Base-by-base conservation (phyloP, 2,329 filamentous ascomycete species). In the Phaeosphaeria sp. region DNA sequence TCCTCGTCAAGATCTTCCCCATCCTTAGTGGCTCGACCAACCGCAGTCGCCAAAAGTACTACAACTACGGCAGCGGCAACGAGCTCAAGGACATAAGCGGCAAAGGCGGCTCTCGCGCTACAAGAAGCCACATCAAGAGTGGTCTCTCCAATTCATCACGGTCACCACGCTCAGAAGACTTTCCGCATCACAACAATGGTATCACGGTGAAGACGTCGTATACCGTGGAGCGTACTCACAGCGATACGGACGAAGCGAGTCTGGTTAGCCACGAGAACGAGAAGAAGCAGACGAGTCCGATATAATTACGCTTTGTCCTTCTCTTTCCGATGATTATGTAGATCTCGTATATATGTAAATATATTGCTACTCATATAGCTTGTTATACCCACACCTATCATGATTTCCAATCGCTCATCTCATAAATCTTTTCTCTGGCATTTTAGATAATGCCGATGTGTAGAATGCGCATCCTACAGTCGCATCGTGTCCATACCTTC, bases 1-100 rank as follows among this genome's bases (percentile, higher is more conserved):
- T 80, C 7, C 66, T 80, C 7, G 72, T 76, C 30, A 73, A 70
- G 33, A 52, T 77, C 21, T 76, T 74, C 43, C 78, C 78, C 18
- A 58, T 67, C 23, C 42, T 76, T 1, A 69, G 77, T 43, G 77
- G 77, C 9, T 74, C 74, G 30, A 77, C 75, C 2, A 59, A 54
- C 27, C 65, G 65, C 39, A 66, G 65, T 15, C 59, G 60, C 13
- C 54, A 63, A 33, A 56, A 68, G 23, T 69, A 74, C 56, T 66
- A 49, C 46, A 49, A 49, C 48, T 72, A 69, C 43, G 68, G 69
- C 41, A 71, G 63, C 20, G 56, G 60, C 42, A 69, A 66, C 43
- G 66, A 69, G 42, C 56, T 69, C 39, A 57, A 51, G 7, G 58
- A 62, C 46, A 22, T 67, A 13, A 63, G 60, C 33, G 54, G 61